Evolutionary conservation across 495 filamentous ascomycete species (phyloP).

Genomic region (Podospora bellae-mahoneyi): DNA sequence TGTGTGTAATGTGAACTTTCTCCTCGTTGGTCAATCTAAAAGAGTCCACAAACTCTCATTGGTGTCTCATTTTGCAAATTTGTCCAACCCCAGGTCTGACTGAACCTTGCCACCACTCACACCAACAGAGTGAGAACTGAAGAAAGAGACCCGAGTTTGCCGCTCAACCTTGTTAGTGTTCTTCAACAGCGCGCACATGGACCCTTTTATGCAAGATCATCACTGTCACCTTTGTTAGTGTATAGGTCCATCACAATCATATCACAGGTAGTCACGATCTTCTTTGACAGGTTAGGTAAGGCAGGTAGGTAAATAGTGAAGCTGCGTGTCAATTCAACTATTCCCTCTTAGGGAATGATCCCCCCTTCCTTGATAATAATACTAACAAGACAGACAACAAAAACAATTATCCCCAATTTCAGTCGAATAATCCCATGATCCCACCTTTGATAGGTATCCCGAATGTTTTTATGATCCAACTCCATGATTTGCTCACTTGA

Average conservation of each 20-base stretch:
- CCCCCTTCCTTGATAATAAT: background rate
- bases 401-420: background rate
- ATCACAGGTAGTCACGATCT: background rate
- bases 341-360: background rate
- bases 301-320: too few species aligned
- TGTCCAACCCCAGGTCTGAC: background rate
- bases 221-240: background rate
- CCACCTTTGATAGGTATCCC: background rate
- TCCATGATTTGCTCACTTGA: background rate
- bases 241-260: background rate
- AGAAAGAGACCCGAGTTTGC: background rate
- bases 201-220: background rate
- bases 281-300: too few species aligned
- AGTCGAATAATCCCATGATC: background rate
- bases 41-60: conserved; percentile 3
- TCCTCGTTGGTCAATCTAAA: background rate
- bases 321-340: background rate
- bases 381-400: background rate
- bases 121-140: background rate
- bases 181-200: background rate
- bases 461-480: background rate
- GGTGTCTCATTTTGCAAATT: conserved; percentile 4
- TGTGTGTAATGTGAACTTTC: background rate
- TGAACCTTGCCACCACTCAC: background rate
- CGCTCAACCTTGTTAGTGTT: background rate